Evolutionary conservation across 345 rosid genomes (phyloP), one percentile per base, ranked within the genome.

Genomic region (Brassica juncea): DNA sequence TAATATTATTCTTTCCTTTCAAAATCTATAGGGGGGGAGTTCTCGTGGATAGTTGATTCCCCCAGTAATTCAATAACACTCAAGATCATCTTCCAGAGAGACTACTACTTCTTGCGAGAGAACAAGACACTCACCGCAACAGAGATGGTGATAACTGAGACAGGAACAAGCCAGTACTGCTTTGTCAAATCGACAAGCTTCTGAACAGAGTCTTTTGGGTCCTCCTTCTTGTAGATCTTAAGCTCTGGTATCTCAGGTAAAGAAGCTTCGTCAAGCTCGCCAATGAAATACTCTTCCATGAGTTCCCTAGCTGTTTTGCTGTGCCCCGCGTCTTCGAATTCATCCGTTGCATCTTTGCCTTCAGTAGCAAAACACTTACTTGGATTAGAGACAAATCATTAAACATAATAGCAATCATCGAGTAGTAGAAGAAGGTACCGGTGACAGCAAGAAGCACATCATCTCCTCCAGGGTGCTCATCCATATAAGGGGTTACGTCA

Each of bases 381-480:
- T 73, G 67, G 23, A 71, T 71, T 10, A 49, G 79, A 35, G 25
- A 27, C 60, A 49, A 32, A 4, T 72, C 21, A 76, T 30, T 65
- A 9, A 37, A 10, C 9, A 49, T 15, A 58, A 49, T 7, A 70
- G 35, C 62, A 9, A 57, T 21, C 11, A 61, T 16, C 3, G 16
- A 35, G 42, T 35, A 61, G 39, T 61, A 42, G 49, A 49, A 32
- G 68, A 68, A 80, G 49, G 6, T 89, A 92, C 97, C 97, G 2
- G 91, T 84, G 55, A 79, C 86, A 30, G 78, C 92, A 63, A 94
- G 88, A 77, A 94, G 81, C 37, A 92, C 94, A 83, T 94, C 97
- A 44, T 94, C 97, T 77, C 99, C 99, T 11, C 99, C 98, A 2
- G 97, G 99, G 75, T 92, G 99, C 49, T 92, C 98, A 32, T 94